A percentile compares a stretch with the other conserved stretches of the same genome.
Evolutionary conservation across 2,329 filamentous ascomycete species (phyloP).

Genomic region (Ascomycota sp.): DNA sequence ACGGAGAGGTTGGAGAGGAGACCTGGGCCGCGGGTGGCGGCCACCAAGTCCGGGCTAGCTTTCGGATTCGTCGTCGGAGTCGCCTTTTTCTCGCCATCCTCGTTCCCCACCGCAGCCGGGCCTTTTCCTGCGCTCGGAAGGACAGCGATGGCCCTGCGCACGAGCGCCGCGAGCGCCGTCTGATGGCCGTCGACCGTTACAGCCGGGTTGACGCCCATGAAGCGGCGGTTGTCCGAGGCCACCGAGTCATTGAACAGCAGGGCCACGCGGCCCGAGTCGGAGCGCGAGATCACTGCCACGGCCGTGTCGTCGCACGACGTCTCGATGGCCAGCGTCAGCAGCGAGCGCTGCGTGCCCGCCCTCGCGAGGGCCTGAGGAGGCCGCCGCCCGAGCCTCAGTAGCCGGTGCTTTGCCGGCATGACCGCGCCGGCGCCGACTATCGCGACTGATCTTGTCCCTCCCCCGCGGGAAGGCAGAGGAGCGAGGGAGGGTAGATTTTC

Average conservation of each 20-base stretch:
- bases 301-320: conserved; percentile 86
- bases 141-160: conserved; percentile 38
- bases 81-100: no score
- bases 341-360: conserved; percentile 10
- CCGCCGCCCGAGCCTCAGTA: no score
- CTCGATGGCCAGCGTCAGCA: conserved; percentile 54
- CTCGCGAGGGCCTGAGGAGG: no score
- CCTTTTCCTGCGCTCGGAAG: conserved; percentile 18
- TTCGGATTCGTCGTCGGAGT: conserved; percentile 4
- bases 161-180: conserved; percentile 43
- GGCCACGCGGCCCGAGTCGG: conserved; percentile 18
- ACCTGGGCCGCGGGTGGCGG: conserved; percentile 76
- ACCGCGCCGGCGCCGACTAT: no score
- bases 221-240: conserved; percentile 58
- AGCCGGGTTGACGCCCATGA: conserved; percentile 62
- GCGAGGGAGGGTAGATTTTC: no score
- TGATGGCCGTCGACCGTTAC: conserved; percentile 60
- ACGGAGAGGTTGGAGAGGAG: conserved; percentile 62
- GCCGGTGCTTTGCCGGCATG: no score
- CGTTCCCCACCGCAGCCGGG: neutral
- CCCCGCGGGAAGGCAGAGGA: no score
- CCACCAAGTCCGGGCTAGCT: conserved; percentile 55
- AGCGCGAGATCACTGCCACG: conserved; percentile 53
- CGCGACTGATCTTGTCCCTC: no score
- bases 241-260: conserved; percentile 66